A percentile compares a stretch with the other conserved stretches of the same genome.
phyloP scores from a whole-genome alignment of 2,329 filamentous ascomycete species.

The Fusarium solani-melongenae region DNA sequence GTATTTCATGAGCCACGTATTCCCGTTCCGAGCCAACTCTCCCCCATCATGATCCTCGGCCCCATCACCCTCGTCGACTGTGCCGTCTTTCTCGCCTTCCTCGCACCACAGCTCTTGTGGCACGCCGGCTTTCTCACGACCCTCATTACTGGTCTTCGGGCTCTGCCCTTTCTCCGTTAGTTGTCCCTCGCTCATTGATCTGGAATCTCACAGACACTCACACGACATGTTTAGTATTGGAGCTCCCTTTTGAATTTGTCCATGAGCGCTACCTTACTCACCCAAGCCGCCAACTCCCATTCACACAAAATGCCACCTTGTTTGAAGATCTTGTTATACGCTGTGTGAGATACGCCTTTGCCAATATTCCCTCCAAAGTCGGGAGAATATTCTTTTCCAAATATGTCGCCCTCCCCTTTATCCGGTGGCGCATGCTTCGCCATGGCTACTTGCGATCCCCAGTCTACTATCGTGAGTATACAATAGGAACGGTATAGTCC shows the following conservation, averaged over 20 bases:
- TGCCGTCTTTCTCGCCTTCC: conserved; percentile 75
- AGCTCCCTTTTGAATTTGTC: conserved; percentile 45
- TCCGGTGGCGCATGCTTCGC: conserved; percentile 79
- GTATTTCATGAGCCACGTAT: conserved; percentile 17
- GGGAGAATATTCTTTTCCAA: conserved; percentile 83
- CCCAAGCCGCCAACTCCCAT: conserved; percentile 59
- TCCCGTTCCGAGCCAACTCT: conserved; percentile 5
- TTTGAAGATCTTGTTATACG: conserved; percentile 84
- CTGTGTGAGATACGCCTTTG: conserved; percentile 82
- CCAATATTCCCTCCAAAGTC: conserved; percentile 74
- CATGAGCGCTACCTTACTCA: conserved; percentile 47
- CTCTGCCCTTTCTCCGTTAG: conserved; percentile 77
- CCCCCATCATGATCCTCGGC: conserved; percentile 73
- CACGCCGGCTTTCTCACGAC: conserved; percentile 73
- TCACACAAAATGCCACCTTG: conserved; percentile 74
- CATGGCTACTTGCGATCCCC: conserved; percentile 74
- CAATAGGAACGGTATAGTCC: conserved; percentile 43
- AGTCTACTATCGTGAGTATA: conserved; percentile 69
- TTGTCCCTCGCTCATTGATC: conserved; percentile 10
- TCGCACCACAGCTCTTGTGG: conserved; percentile 77
- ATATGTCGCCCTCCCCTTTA: conserved; percentile 76
- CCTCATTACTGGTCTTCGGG: conserved; percentile 66
- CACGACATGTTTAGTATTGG: conserved; percentile 38
- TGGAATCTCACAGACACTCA: conserved; percentile 23
- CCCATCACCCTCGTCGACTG: conserved; percentile 83